Evolutionary conservation across 2,329 filamentous ascomycete species (phyloP).

Genomic region (Exophiala mesophila): DNA sequence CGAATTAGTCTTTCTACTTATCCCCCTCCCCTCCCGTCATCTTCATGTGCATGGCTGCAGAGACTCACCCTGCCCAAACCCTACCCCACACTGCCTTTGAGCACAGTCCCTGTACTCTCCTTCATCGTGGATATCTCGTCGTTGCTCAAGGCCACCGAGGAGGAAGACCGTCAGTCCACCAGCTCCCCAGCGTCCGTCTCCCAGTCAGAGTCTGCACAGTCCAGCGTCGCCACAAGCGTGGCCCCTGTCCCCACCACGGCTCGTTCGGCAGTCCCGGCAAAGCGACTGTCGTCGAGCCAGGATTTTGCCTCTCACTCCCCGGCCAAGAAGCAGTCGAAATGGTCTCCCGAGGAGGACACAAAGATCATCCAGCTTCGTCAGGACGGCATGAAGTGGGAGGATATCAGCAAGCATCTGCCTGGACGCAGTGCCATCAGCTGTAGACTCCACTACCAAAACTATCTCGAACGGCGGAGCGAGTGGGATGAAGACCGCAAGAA

Average conservation of each 20-base stretch:
- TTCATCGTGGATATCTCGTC: slow-evolving; percentile 90
- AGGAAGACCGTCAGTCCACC: slow-evolving; percentile 24
- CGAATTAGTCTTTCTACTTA: no score
- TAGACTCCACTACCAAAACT: slow-evolving; percentile 93
- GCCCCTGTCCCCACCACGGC: slow-evolving; percentile 21
- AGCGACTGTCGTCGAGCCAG: slow-evolving; percentile 35
- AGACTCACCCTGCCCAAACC: slow-evolving; percentile 5
- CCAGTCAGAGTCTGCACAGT: slow-evolving; percentile 21
- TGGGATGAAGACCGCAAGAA: slow-evolving; percentile 99
- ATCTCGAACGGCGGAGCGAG: slow-evolving; percentile 83
- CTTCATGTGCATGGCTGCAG: slow-evolving; percentile 13
- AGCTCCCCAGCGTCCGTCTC: slow-evolving; percentile 23
- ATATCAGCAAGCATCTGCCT: slow-evolving; percentile 86
- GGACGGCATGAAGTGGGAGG: slow-evolving; percentile 96
- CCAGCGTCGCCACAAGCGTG: slow-evolving; percentile 21
- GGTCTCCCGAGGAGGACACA: slow-evolving; percentile 90
- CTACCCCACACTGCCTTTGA: background rate
- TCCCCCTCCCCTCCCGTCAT: background rate
- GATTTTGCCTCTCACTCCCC: slow-evolving; percentile 54
- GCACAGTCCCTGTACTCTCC: slow-evolving; percentile 1
- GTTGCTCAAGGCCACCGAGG: slow-evolving; percentile 62
- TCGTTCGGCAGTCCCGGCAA: slow-evolving; percentile 25
- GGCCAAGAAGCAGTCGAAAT: slow-evolving; percentile 93
- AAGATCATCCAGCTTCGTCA: slow-evolving; percentile 87
- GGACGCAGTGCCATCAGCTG: slow-evolving; percentile 92